These are phyloP conservation scores for Eucalyptus shirleyi DNA, from an alignment of 345 rosid species.

Conservation along the genomic window DNA sequence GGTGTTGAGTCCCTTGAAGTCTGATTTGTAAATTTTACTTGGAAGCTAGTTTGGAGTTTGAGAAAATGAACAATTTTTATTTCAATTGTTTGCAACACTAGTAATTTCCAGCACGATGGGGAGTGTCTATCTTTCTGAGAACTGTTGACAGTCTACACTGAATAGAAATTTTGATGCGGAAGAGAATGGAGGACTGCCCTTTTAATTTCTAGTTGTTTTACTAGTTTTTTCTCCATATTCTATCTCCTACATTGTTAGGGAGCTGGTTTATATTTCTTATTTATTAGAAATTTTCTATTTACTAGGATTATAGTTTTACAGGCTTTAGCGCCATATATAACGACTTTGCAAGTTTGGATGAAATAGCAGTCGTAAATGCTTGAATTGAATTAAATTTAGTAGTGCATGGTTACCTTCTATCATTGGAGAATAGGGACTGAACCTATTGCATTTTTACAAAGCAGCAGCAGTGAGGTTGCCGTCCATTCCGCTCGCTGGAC, in stretches of 20 bases:
- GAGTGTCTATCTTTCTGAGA: not conserved
- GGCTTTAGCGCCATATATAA: not conserved
- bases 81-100: not conserved
- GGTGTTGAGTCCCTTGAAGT: not conserved
- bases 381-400: not conserved
- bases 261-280: not conserved
- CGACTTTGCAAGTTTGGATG: not conserved
- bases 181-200: not conserved
- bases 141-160: not conserved
- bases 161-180: not conserved
- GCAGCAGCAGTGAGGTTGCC: not conserved
- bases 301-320: not conserved
- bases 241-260: not conserved
- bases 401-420: not conserved
- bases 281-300: not conserved
- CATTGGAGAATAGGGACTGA: not conserved
- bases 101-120: not conserved
- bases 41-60: not conserved
- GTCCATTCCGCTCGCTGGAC: not conserved
- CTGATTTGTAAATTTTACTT: not conserved
- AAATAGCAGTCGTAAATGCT: not conserved
- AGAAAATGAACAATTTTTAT: not conserved
- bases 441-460: not conserved
- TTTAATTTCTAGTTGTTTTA: not conserved
- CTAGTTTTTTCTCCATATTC: not conserved